Conservation (phyloP, 2,329 filamentous ascomycete species). For the Dactylonectria macrodidyma region DNA sequence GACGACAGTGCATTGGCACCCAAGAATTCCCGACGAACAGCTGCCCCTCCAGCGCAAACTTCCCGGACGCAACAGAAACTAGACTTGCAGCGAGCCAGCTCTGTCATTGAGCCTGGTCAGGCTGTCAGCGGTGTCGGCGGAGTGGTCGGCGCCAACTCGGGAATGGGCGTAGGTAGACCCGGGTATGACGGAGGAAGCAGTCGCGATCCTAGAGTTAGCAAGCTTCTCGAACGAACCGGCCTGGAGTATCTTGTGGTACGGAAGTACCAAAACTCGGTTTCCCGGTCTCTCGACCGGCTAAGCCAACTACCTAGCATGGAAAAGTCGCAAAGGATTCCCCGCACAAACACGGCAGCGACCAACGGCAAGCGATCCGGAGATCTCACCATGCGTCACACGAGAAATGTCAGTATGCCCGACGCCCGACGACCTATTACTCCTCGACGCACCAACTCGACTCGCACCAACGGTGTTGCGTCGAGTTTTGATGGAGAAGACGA, state of each 20-base stretch:
- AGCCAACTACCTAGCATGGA: conserved; percentile 65
- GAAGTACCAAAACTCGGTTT: conserved; percentile 79
- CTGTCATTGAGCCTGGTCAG: conserved; percentile 77
- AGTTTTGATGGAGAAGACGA: conserved; percentile 65
- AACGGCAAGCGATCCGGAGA: conserved; percentile 56
- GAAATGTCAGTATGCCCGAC: conserved; percentile 58
- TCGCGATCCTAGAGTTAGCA: conserved; percentile 74
- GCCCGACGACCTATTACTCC: conserved; percentile 50
- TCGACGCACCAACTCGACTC: conserved; percentile 54
- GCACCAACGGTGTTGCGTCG: conserved; percentile 58
- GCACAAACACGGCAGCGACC: conserved; percentile 54
- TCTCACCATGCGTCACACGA: conserved; percentile 52
- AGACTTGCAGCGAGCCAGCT: conserved; percentile 81
- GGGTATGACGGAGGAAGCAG: conserved; percentile 67
- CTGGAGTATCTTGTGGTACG: conserved; percentile 83
- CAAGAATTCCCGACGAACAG: conserved; percentile 58
- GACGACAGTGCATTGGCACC: conserved; percentile 64
- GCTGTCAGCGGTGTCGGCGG: conserved; percentile 53
- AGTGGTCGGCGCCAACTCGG: conserved; percentile 59
- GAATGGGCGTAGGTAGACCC: conserved; percentile 67
- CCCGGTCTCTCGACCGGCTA: conserved; percentile 69
- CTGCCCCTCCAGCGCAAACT: conserved; percentile 64
- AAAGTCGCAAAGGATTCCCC: conserved; percentile 65
- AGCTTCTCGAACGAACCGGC: conserved; percentile 78
- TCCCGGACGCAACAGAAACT: conserved; percentile 83